A percentile compares a stretch with the other conserved stretches of the same genome.
These are phyloP conservation scores for Sclerotinia minor DNA, from an alignment of 2,329 filamentous ascomycete genomes.

Conservation along the genomic window DNA sequence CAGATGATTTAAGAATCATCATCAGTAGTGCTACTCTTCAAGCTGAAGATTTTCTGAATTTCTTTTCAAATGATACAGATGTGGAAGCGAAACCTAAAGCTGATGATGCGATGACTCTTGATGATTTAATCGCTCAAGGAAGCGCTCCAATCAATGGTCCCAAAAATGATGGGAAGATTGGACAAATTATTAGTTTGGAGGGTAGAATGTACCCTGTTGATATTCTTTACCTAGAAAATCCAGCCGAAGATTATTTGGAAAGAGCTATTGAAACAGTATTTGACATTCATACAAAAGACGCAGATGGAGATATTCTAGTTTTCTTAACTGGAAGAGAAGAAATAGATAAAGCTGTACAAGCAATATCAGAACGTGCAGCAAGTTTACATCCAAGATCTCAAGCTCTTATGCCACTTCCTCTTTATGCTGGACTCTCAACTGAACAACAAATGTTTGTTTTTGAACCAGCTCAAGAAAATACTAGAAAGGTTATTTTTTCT, in stretches of 20 bases:
- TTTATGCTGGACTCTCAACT: conserved; percentile 85
- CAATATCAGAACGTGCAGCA: conserved; percentile 70
- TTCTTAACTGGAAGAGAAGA: conserved; percentile 93
- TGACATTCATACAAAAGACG: conserved; percentile 80
- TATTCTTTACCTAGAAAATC: conserved; percentile 73
- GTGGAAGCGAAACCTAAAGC: conserved; percentile 40
- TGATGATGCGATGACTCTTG: conserved; percentile 44
- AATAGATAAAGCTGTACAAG: conserved; percentile 79
- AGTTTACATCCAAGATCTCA: conserved; percentile 60
- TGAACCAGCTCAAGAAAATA: conserved; percentile 76
- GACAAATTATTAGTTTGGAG: conserved; percentile 78
- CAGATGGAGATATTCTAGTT: conserved; percentile 81
- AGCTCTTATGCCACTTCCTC: conserved; percentile 68
- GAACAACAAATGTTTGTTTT: conserved; percentile 97
- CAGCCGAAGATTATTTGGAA: conserved; percentile 84
- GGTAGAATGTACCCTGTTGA: conserved; percentile 89
- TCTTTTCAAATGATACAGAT: conserved; percentile 58
- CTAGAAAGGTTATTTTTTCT: conserved; percentile 85
- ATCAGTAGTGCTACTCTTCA: conserved; percentile 93
- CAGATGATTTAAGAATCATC: conserved; percentile 76
- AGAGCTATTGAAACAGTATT: conserved; percentile 79
- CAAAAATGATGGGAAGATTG: conserved; percentile 44
- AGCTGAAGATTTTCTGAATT: conserved; percentile 79
- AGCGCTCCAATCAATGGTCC: conserved; percentile 33
- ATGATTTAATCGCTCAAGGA: conserved; percentile 38